Base-by-base conservation (phyloP, 169 alveolate species). In the Toxoplasma gondii region DNA sequence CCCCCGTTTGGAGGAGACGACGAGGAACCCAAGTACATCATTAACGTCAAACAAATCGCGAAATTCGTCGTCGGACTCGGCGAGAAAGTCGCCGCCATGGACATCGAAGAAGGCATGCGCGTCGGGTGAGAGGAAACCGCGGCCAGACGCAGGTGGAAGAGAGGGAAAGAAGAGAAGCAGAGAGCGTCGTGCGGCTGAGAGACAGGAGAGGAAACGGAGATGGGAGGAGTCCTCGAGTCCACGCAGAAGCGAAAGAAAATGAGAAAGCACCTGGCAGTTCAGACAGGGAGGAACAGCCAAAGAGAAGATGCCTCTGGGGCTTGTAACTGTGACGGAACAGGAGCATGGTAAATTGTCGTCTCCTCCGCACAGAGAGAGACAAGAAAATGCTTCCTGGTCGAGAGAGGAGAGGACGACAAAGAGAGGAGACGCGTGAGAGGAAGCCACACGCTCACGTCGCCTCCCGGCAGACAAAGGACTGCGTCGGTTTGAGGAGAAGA, bases 31-130 rank as follows among this genome's bases (percentile, higher is more conserved):
- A 99, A 99, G 43, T 95, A 92, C 88, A 86, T 95, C 90, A 96
- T 96, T 91, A 96, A 96, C 90, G 92, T 99, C 84, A 99, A 99
- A 93, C 99, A 99, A 95, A 97, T 98, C 96, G 99, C 99, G 29
- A 99, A 99, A 95, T 99, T 98, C 96, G 99, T 99, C 31, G 99
- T 99, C 39, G 99, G 97, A 83, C 97, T 99, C 83, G 99, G 99
- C 9, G 99, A 99, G 90, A 99, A 99, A 96, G 99, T 99, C 64
- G 99, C 99, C 38, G 99, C 99, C 64, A 98, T 99, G 44, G 99
- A 99, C 96, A 98, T 99, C 82, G 99, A 99, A 96, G 99, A 99
- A 97, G 99, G 99, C 38, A 99, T 99, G 99, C 97, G 99, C 93
- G 99, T 99, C 1, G 99, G 99, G 91, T 98, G 95, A 53, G 99